These are phyloP conservation scores for Apophysomyces trapeziformis DNA, from an alignment of 371 early-diverging fungal genomes.

Conservation along the genomic window DNA sequence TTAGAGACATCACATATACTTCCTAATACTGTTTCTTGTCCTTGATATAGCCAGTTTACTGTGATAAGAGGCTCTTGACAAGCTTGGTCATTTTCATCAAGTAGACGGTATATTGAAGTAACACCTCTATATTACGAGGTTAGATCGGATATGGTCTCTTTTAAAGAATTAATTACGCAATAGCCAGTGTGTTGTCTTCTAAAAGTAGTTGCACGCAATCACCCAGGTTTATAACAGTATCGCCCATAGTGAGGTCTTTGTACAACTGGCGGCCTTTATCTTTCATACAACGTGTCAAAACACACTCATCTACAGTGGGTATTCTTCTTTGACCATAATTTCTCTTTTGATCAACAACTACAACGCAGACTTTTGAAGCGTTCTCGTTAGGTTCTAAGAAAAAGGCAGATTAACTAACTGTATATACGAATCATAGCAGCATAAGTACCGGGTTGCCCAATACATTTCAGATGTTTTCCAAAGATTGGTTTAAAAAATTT, in stretches of 20 bases:
- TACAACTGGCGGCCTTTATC: neutral
- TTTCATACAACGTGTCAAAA: too few relatives aligned
- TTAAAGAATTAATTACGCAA: neutral
- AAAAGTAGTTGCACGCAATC: neutral
- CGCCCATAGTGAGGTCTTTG: neutral
- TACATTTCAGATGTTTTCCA: neutral
- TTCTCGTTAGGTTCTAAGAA: too few relatives aligned
- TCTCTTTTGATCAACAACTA: neutral
- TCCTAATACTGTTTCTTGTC: neutral
- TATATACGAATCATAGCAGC: neutral
- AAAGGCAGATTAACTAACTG: too few relatives aligned
- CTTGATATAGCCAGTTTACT: neutral
- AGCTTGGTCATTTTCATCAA: neutral
- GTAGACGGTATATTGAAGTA: neutral
- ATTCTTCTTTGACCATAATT: neutral
- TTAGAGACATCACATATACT: neutral
- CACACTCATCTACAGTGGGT: neutral
- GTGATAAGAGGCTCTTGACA: neutral
- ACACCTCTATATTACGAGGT: neutral
- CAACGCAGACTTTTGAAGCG: neutral
- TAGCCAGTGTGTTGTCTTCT: neutral
- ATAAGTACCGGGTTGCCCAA: neutral
- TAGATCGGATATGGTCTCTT: neutral
- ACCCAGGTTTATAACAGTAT: neutral
- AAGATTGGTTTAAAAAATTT: conserved; percentile 2